Evolutionary conservation across 352 stramenopile genomes (phyloP), one percentile per base, ranked within the genome.

Genomic region (Phytopythium mirpurense): DNA sequence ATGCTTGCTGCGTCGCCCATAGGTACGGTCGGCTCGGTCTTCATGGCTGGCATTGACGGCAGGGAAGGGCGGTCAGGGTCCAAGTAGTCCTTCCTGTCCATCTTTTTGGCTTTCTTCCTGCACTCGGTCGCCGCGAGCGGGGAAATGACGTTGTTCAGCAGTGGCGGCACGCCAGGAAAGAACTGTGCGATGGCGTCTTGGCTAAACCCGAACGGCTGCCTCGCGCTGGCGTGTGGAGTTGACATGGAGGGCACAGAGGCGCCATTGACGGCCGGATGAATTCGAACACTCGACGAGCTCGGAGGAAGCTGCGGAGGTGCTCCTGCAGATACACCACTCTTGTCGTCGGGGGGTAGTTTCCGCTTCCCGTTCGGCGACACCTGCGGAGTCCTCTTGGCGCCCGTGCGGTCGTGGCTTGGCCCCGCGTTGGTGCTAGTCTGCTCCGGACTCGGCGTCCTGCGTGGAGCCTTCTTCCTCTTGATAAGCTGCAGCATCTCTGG

Each of bases 31-130:
- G 16, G 29, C 34, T 52, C 29, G 19, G 10, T 32, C 41, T 47
- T 29, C 23, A 34, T 12, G 6, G 23, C 44, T 23, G 24, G 9
- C 44, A 51, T 51, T 9, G 26, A 23, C 18, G 44, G 27, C 44
- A 38, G 12, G 3, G 44, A 26, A 23, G n/a, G 26, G 18, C 29
- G 26, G 10, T 51, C 44, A 15, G 26, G 16, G 5, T 57, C 51
- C 34, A 68, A 32, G 24, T 74, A 79, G 34, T 70, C 56, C 41
- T 74, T 81, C 51, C 78, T 80, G 56, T 72, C 62, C 34, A 78
- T 56, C 63, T 84, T 84, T 62, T 86, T 89, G 35, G 71, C 76
- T 55, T 86, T 88, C 66, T 88, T 89, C 54, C 83, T 83, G 50
- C 71, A 69, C 35, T 78, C 78, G 16, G 67, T 79, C 7, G 78